Evolutionary conservation across 1,139 yeast species (phyloP).

Genomic region (Yamadazyma pseudoaaseri): DNA sequence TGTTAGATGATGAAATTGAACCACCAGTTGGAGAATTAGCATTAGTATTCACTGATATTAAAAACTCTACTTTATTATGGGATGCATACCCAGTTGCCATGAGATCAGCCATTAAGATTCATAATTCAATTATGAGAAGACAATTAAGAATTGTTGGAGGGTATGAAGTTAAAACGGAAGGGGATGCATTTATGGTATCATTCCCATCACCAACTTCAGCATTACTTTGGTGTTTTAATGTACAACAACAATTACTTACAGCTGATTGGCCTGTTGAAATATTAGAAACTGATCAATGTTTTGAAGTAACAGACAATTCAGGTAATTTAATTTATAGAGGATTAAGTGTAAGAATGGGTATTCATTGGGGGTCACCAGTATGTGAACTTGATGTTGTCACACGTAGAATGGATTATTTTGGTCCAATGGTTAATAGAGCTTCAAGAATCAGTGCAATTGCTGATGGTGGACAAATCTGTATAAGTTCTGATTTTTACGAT

Average conservation of each 20-base stretch:
- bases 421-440: conserved; percentile 97
- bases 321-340: conserved; percentile 77
- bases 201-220: conserved; percentile 93
- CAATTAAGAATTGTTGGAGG: conserved; percentile 92
- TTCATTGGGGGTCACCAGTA: conserved; percentile 97
- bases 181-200: conserved; percentile 99
- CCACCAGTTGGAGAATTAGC: conserved; percentile 96
- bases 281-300: conserved; percentile 79
- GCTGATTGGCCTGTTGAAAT: conserved; percentile 98
- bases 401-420: conserved; percentile 96
- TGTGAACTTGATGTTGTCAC: conserved; percentile 95
- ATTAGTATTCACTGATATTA: conserved; percentile 95
- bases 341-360: conserved; percentile 93
- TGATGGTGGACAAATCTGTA: conserved; percentile 95
- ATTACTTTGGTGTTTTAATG: conserved; percentile 89
- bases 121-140: conserved; percentile 91
- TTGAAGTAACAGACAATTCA: conserved; percentile 69
- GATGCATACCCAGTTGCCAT: conserved; percentile 89
- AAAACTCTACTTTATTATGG: conserved; percentile 92
- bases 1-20: conserved; percentile 86
- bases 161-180: conserved; percentile 97
- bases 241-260: conserved; percentile 74
- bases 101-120: conserved; percentile 95
- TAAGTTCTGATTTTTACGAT: conserved; percentile 76
- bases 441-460: conserved; percentile 93